Evolutionary conservation across 2,329 filamentous ascomycete genomes (phyloP), one percentile per base, ranked within the genome.

Genomic region (Alternaria sp.): DNA sequence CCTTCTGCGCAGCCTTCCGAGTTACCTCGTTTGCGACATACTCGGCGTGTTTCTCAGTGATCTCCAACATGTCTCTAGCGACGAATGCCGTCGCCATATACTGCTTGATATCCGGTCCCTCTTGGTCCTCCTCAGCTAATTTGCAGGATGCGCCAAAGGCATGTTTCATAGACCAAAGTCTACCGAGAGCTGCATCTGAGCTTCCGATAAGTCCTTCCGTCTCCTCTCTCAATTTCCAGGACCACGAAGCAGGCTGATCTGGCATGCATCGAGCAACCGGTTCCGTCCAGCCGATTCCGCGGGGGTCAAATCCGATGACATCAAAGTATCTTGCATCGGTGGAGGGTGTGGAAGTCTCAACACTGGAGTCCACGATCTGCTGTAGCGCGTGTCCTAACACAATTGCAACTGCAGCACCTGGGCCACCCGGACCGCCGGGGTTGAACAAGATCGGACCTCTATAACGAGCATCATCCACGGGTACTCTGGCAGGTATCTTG

Each of bases 21-120:
- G 20, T 40, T 18, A 52, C 27, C 30, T 68, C 41, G 5, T 69
- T 52, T 10, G 64, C 66, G 7, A 67, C 71, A 60, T 70, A 81
- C 27, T 80, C 74, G 8, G 76, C 81, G 43, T 82, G 77, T 32
- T 67, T 75, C 61, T 85, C 83, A 11, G 81, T 74, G 36, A 85
- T 78, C 41, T 81, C 78, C 8, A 85, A 70, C 81, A 85, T 85
- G 61, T 86, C 83, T 40, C 80, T 73, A 2, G 81, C 83, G 3
- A 83, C 81, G 25, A 78, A 80, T 2, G 82, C 81, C 0, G 84
- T 85, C 16, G 79, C 80, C 46, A 83, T 73, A 66, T 81, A 82
- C 49, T 77, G 72, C 60, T 79, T 79, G 63, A 82, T 80, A 40
- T 82, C 68, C 3, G 71, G 66, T 3, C 67, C 78, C 36, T 73